A percentile compares a stretch with the other conserved stretches of the same genome.
Conservation (phyloP, 2,329 filamentous ascomycete species). For the Ceratocystis cacaofunesta region DNA sequence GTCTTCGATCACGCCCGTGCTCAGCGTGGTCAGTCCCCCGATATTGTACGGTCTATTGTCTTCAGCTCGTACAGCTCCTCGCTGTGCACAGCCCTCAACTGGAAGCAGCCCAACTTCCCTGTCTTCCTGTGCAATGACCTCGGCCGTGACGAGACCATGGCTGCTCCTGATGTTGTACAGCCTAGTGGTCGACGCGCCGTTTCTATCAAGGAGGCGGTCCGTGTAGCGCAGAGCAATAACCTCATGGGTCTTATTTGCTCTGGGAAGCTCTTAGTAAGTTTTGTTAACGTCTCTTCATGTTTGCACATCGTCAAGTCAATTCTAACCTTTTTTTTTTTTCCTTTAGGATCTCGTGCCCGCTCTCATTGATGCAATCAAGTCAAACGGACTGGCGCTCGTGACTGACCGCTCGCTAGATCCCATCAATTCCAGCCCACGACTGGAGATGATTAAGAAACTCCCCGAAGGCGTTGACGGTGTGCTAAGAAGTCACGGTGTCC, state of each 20-base stretch:
- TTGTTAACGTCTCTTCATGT: neutral
- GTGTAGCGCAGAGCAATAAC: conserved; percentile 88
- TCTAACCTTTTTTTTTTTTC: neutral
- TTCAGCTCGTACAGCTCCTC: conserved; percentile 87
- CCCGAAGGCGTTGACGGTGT: conserved; percentile 79
- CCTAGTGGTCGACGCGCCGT: conserved; percentile 57
- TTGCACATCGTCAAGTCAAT: neutral
- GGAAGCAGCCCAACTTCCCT: conserved; percentile 98
- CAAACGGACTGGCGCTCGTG: conserved; percentile 80
- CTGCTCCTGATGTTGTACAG: conserved; percentile 26
- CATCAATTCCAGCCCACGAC: conserved; percentile 27
- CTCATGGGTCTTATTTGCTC: conserved; percentile 95
- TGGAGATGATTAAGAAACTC: conserved; percentile 42
- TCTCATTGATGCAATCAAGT: conserved; percentile 84
- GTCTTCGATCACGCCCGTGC: conserved; percentile 83
- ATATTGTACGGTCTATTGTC: conserved; percentile 70
- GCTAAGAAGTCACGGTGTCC: conserved; percentile 68
- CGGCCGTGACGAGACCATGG: conserved; percentile 34
- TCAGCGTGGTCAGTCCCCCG: conserved; percentile 48
- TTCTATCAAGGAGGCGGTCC: conserved; percentile 87
- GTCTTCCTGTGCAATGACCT: conserved; percentile 92
- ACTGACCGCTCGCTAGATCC: conserved; percentile 58
- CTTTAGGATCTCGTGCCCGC: conserved; percentile 82
- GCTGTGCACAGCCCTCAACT: conserved; percentile 88
- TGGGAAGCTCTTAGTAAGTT: conserved; percentile 64